Percentiles rank a stretch among this genome's conserved stretches.
phyloP scores from a whole-genome alignment of 768 basidiomycete species.

The Butyriboletus loyo region DNA sequence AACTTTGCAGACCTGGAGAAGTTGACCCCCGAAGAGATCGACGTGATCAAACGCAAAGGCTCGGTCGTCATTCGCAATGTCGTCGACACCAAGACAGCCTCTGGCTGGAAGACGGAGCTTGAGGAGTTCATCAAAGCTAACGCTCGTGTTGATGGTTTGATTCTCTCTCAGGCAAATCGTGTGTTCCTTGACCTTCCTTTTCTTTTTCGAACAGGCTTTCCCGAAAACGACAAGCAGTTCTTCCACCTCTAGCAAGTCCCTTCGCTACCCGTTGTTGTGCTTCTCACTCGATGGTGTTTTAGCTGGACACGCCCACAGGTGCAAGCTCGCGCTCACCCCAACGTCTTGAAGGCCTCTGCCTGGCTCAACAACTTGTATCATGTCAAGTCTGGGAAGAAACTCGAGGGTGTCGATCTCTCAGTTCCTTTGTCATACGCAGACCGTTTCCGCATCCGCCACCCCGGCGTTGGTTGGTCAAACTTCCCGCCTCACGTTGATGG shows the following conservation, averaged over 20 bases:
- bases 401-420: slow-evolving; percentile 56
- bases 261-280: background rate
- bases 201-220: slow-evolving; percentile 42
- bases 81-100: slow-evolving; percentile 53
- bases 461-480: slow-evolving; percentile 53
- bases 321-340: slow-evolving; percentile 66
- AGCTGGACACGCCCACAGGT: slow-evolving; percentile 58
- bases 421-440: slow-evolving; percentile 70
- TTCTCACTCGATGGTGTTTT: background rate
- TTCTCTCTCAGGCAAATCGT: background rate
- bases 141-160: slow-evolving; percentile 50
- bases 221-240: slow-evolving; percentile 64
- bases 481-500: slow-evolving; percentile 56
- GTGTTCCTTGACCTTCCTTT: background rate
- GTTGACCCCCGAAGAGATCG: slow-evolving; percentile 44
- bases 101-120: slow-evolving; percentile 55
- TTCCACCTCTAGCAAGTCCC: slow-evolving; percentile 63
- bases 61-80: slow-evolving; percentile 61
- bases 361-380: slow-evolving; percentile 71
- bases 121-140: slow-evolving; percentile 56
- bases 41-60: slow-evolving; percentile 51
- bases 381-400: slow-evolving; percentile 33
- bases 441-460: slow-evolving; percentile 69
- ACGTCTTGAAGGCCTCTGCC: slow-evolving; percentile 51
- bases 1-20: slow-evolving; percentile 51